Evolutionary conservation across 352 stramenopile species (phyloP), one percentile per base, ranked within the genome.

Genomic region (Phytopythium delawarense): DNA sequence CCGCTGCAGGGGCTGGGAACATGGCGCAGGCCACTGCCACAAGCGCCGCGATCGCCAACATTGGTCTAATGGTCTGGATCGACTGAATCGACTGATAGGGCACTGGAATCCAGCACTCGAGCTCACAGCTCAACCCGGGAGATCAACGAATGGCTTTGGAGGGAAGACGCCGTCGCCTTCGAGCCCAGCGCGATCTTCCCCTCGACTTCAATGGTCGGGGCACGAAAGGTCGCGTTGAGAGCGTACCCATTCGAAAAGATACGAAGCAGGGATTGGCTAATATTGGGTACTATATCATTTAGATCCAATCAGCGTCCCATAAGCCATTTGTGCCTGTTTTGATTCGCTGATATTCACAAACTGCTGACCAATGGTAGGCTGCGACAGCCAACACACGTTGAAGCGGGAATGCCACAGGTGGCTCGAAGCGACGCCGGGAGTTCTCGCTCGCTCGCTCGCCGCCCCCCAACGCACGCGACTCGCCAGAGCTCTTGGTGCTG

Each of bases 1-100:
- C 69, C 34, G 45, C 49, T 45, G 13, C 25, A 15, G 18, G 46
- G 13, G 25, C 13, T 5, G 46, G 23, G 25, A 21, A 53, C 7
- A 53, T 11, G 5, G 46, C 25, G 15, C 46, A 40, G 30, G 72
- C 59, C 32, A 70, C 60, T 18, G 61, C 54, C 21, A 32, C 51
- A 13, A 78, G 51, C n/a, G 49, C 53, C 45, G 39, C 46, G 50
- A 71, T 48, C 59, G 67, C 53, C 7, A 39, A 54, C 39, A 57
- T 12, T 37, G 63, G 62, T 51, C 67, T 70, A 3, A 15, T 59
- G 25, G 7, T 34, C 23, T 21, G 8, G 23, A 25, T 25, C 5
- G 9, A 20, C 15, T 46, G 30, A 2, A 25, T 18, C 15, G 23
- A 12, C 18, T 23, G 7, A 23, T 12, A 15, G 39, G 21, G 42